A percentile compares a stretch with the other conserved stretches of the same genome.
These are phyloP conservation scores for Rhizophagus prolifer DNA, from an alignment of 192 early-diverging fungal species.

Conservation along the genomic window DNA sequence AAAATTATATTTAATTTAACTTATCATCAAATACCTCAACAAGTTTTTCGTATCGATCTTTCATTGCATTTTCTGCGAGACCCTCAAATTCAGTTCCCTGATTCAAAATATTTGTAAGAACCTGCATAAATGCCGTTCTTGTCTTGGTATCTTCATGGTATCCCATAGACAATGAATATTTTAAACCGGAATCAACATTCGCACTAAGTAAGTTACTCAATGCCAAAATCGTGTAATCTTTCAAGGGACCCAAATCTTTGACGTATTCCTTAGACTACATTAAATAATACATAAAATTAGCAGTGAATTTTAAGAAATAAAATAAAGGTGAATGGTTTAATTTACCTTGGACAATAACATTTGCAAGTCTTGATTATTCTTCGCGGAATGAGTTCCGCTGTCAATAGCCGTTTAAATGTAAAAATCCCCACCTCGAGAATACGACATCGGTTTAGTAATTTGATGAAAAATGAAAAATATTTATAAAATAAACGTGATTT, in stretches of 20 bases:
- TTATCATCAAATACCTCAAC: slow-evolving; percentile 57
- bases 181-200: slow-evolving; percentile 90
- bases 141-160: slow-evolving; percentile 91
- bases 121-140: slow-evolving; percentile 88
- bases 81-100: slow-evolving; percentile 85
- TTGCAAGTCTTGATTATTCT: slow-evolving; percentile 35
- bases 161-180: slow-evolving; percentile 84
- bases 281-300: not conserved
- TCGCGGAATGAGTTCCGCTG: slow-evolving; percentile 28
- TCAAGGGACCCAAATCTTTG: slow-evolving; percentile 65
- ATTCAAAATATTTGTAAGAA: slow-evolving; percentile 89
- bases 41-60: slow-evolving; percentile 76
- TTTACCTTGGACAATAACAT: slow-evolving; percentile 38
- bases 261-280: slow-evolving; percentile 57
- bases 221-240: slow-evolving; percentile 85
- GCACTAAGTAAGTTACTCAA: slow-evolving; percentile 87
- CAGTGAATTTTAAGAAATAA: not conserved
- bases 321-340: not conserved
- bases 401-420: slow-evolving; percentile 21
- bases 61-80: slow-evolving; percentile 72
- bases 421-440: slow-evolving; percentile 49
- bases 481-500: slow-evolving; percentile 67
- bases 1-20: not conserved
- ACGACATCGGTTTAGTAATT: slow-evolving; percentile 65
- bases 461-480: slow-evolving; percentile 79